A percentile compares a stretch with the other conserved stretches of the same genome.
Evolutionary conservation across 208 protist genomes (phyloP).

Genomic region (Acanthamoeba castellanii): DNA sequence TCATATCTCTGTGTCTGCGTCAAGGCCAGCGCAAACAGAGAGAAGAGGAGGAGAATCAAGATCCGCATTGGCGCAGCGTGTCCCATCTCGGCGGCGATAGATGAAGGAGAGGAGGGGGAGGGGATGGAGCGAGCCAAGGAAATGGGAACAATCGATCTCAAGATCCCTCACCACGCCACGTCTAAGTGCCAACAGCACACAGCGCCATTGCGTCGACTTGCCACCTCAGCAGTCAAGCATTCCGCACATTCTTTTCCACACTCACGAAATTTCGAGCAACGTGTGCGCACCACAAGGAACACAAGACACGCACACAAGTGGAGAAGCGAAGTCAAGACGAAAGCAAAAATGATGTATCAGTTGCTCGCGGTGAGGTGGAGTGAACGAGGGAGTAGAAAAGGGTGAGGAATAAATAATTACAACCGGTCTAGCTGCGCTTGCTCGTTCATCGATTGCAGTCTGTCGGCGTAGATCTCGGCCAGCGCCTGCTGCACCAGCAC

Average conservation of each 20-base stretch:
- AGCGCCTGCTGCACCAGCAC: slow-evolving; percentile 21
- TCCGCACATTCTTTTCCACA: background rate
- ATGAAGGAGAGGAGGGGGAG: too few species aligned
- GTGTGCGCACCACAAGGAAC: too few species aligned
- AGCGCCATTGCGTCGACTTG: background rate
- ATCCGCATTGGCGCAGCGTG: background rate
- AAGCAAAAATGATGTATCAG: too few species aligned
- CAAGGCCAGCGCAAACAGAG: slow-evolving; percentile 10
- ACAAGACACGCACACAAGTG: too few species aligned
- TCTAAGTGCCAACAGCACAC: background rate
- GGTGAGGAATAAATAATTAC: background rate
- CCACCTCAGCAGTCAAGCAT: background rate
- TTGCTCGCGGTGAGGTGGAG: background rate
- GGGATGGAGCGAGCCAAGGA: too few species aligned
- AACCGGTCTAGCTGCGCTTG: background rate
- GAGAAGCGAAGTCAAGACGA: background rate
- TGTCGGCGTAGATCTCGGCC: slow-evolving; percentile 28
- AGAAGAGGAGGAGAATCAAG: background rate
- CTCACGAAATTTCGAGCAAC: background rate
- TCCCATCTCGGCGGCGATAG: too few species aligned
- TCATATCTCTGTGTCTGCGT: slow-evolving; percentile 57
- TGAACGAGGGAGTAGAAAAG: background rate
- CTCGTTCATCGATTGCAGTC: slow-evolving; percentile 10
- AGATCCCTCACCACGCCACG: too few species aligned
- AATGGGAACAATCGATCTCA: too few species aligned